Base-by-base conservation (phyloP, 768 basidiomycete species). In the Boletus subcaerulescens region DNA sequence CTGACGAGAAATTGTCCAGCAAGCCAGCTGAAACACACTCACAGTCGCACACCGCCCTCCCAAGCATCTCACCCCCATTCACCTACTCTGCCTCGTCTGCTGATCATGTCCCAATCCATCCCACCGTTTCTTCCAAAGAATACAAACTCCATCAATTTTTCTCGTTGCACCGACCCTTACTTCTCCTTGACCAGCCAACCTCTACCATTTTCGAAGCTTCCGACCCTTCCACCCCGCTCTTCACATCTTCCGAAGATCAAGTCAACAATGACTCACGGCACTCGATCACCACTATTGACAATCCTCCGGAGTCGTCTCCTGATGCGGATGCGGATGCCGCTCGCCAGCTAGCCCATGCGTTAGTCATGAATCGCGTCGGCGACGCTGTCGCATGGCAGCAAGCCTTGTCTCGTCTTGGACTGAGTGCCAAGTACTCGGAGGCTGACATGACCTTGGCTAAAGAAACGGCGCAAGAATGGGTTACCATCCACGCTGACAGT, bases 61-160 rank as follows among this genome's bases (percentile, higher is more conserved):
- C 55, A 5, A 45, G 55, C 17, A 35, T 55, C 26, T 55, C 67
- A 46, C 52, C 58, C 15, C 60, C 68, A 20, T 63, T 53, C 32
- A 41, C 55, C 20, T 42, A 48, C 12, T 48, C 57, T 35, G 46
- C 56, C 48, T 32, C 59, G 45, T 18, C 56, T 42, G 38, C 46
- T 12, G 48, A 42, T 35, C 50, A 18, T 26, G 41, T 44, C 60
- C 75, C 56, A 43, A 52, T 73, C 12, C 86, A 89, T 59, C 86
- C 85, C 1, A 60, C 79, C 24, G 62, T 91, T 52, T 82, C 77
- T 50, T 66, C 85, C 12, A 82, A 85, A 58, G 88, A 89, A 60
- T 84, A 88, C 71, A 87, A 85, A 64, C 78, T 91, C 12, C 89
- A 92, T 66, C 87, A 89, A 50, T 93, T 93, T 72, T 93, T 93